Evolutionary conservation across 2,329 filamentous ascomycete species (phyloP).

Genomic region (Acrocalymma vagum): DNA sequence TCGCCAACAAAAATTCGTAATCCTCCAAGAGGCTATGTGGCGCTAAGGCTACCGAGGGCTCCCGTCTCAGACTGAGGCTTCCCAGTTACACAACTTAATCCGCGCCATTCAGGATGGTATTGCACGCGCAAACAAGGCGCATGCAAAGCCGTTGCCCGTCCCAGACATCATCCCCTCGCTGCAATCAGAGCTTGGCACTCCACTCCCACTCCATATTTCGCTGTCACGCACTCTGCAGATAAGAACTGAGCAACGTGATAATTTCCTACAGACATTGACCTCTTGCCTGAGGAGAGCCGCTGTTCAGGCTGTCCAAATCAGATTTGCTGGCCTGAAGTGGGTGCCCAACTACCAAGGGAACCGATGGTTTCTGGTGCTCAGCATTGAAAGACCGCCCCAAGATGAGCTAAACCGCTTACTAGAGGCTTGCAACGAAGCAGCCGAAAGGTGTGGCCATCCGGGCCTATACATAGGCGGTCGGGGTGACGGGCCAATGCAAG

Average conservation of each 20-base stretch:
- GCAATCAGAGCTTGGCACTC: constrained; percentile 77
- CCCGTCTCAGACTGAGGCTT: constrained; percentile 44
- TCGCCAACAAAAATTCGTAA: constrained; percentile 1
- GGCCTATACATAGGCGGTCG: constrained; percentile 67
- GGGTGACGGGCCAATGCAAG: constrained; percentile 39
- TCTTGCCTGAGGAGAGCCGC: constrained; percentile 53
- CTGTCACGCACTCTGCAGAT: constrained; percentile 84
- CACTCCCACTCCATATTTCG: constrained; percentile 87
- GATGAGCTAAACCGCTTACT: constrained; percentile 64
- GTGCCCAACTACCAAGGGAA: constrained; percentile 72
- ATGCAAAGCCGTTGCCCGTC: constrained; percentile 30
- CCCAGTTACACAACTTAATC: constrained; percentile 37
- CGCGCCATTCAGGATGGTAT: constrained; percentile 30
- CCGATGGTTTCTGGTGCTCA: constrained; percentile 85
- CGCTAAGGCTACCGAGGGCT: constrained; percentile 48
- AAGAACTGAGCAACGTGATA: constrained; percentile 73
- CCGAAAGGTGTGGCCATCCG: constrained; percentile 70
- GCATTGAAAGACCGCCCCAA: constrained; percentile 54
- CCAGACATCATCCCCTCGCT: constrained; percentile 72
- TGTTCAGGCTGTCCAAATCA: constrained; percentile 60
- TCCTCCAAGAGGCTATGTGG: constrained; percentile 19
- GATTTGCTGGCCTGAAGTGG: constrained; percentile 65
- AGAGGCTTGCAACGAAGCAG: constrained; percentile 70
- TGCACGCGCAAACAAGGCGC: constrained; percentile 24
- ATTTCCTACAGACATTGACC: constrained; percentile 68